Conservation (phyloP, 352 stramenopile genomes). For the Globisporangium camurandrum region DNA sequence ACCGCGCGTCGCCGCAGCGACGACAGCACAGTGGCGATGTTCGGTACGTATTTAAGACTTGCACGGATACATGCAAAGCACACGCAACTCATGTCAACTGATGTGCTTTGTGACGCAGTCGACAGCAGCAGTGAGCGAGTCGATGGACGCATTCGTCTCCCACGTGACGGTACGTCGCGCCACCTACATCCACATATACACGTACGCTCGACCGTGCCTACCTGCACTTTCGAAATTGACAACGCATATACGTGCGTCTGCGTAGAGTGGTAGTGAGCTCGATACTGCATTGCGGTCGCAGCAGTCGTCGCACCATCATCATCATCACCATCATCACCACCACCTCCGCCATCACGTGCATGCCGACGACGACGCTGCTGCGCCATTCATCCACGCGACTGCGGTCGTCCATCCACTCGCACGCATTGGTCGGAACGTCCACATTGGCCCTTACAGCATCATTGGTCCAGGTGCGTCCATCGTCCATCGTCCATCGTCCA, state of each 20-base stretch:
- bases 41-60: too few species aligned
- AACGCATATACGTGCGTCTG: neutral
- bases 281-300: conserved; percentile 1
- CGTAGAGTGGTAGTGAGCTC: conserved; percentile 7
- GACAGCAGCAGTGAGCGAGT: conserved; percentile 18
- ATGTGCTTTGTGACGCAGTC: neutral
- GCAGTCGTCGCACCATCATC: conserved; percentile 4
- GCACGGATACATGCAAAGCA: too few species aligned
- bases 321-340: conserved; percentile 5
- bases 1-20: conserved; percentile 1
- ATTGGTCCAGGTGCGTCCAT: conserved; percentile 41
- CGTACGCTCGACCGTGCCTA: neutral
- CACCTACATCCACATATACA: neutral
- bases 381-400: conserved; percentile 44
- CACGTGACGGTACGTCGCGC: conserved; percentile 24
- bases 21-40: neutral
- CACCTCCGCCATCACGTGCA: neutral
- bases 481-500: neutral
- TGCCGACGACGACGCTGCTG: neutral
- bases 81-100: too few species aligned
- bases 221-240: neutral
- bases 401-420: conserved; percentile 65
- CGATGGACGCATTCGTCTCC: conserved; percentile 43
- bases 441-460: conserved; percentile 66
- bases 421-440: conserved; percentile 43